Base-by-base conservation (phyloP, 768 basidiomycete genomes). In the Trametes cubensis region DNA sequence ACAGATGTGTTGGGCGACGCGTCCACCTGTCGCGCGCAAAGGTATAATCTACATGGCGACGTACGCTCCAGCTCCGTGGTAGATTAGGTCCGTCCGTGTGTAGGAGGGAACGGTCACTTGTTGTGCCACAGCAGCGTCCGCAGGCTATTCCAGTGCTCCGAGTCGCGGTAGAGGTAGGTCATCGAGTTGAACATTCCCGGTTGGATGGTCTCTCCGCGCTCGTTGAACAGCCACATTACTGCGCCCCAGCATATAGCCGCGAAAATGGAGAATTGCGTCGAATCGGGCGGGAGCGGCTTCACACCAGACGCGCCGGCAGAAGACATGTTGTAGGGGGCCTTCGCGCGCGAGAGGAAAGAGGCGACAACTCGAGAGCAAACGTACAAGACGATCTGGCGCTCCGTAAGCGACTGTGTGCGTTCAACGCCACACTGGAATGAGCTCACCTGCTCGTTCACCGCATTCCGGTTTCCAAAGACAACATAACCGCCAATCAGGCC, bases 141-240 rank as follows among this genome's bases (percentile, higher is more conserved):
- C 46, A 97, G 76, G 69, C 85, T 80, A 51, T 80, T 84, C 95
- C 95, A 98, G 45, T 78, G 76, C 63, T 98, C 92, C 20, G 94
- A 95, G 74, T 98, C 94, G 41, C 87, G 86, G 77, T 98, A 99
- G 41, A 99, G 81, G 75, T 98, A 99, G 60, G 83, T 85, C 95
- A 97, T 98, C 18, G 90, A 92, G 77, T 85, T 92, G 79, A 94
- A 94, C 94, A 98, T 93, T 60, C 95, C 97, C 18, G 94, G 92
- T 70, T 98, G 95, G 62, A 99, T 86, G n/a, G 87, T 88, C 76
- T 98, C 89, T 51, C 91, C 86, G 21, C 85, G 81, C 74, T 97
- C 81, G 70, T 87, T 82, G 83, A 95, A 98, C 63, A 97, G 77
- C 84, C 90, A 99, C 96, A 99, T 98, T 48, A 98, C 95, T 8